Evolutionary conservation across 2,329 filamentous ascomycete genomes (phyloP), one percentile per base, ranked within the genome.

Genomic region (Microcera coccophila): DNA sequence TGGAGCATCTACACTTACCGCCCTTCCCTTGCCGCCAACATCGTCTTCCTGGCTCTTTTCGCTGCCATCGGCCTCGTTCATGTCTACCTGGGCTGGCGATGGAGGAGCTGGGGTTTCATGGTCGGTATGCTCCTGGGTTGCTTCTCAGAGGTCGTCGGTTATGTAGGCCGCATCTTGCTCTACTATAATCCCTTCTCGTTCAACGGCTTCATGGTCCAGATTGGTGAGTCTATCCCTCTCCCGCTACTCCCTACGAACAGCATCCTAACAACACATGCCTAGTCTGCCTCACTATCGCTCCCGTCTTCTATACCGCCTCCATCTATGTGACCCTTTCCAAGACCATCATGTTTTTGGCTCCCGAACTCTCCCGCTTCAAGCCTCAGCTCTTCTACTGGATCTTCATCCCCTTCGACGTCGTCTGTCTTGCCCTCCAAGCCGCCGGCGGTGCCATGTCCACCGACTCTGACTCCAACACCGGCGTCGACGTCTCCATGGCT

Each of bases 141-240:
- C 49, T 31, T 74, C 5, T 67, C 71, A 36, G 81, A 84, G 53
- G 70, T 84, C 10, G 55, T 84, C 24, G 83, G 83, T 15, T 87
- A 87, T 49, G 62, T 66, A 1, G 83, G 80, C 3, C 72, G 83
- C 10, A 67, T 84, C 39, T 58, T 80, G 54, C 65, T 82, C 45
- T 72, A 74, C 49, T 48, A 72, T 34, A 76, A 85, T 53, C 78
- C 80, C 0, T 85, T 81, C 56, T 68, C 59, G 36, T 75, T 82
- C 57, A 57, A 58, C 11, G 78, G 73, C 7, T 87, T 86, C 58
- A 72, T 85, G 59, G 72, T 84, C n/a, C 79, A 86, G 58, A 83
- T 84, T 49, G 67, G 75, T 76, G 57, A 36, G 70, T 62, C 15
- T 36, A 17, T 24, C 24, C 16, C 33, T 22, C 28, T 15, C 10